Evolutionary conservation across 345 rosid genomes (phyloP).

Genomic region (Aegle marmelos): DNA sequence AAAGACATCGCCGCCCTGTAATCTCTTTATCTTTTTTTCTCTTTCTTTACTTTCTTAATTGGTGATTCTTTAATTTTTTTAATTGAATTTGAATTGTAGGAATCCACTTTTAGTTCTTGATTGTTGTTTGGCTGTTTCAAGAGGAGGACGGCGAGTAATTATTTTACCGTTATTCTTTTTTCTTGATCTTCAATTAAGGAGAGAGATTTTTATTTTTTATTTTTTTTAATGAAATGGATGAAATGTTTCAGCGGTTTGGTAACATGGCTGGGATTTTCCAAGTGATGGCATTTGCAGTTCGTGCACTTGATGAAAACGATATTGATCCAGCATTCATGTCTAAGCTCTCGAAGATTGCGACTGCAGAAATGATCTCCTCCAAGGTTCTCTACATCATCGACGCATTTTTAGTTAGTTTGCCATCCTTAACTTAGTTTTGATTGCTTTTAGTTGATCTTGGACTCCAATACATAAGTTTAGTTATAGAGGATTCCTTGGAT

Average conservation of each 20-base stretch:
- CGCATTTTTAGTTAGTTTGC: background rate
- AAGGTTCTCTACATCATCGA: conserved; percentile 42
- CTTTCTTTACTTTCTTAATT: background rate
- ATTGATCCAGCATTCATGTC: conserved; percentile 70
- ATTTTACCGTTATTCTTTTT: background rate
- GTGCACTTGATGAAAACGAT: conserved; percentile 54
- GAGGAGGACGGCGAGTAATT: conserved; percentile 87
- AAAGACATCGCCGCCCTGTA: conserved; percentile 76
- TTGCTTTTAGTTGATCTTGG: background rate
- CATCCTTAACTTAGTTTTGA: background rate
- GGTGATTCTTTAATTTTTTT: background rate
- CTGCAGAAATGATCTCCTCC: conserved; percentile 88
- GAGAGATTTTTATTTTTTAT: background rate
- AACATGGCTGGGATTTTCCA: conserved; percentile 96
- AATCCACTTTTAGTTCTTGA: conserved; percentile 93
- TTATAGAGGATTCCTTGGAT: background rate
- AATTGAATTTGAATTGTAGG: conserved; percentile 37
- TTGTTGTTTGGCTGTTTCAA: conserved; percentile 77
- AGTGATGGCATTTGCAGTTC: conserved; percentile 83
- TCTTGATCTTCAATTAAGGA: background rate
- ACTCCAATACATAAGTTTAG: background rate
- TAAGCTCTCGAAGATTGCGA: conserved; percentile 91
- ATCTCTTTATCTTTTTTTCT: background rate
- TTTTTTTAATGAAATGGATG: background rate
- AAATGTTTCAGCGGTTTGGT: conserved; percentile 58